Conservation (phyloP, 2,329 filamentous ascomycete genomes). For the Ciborinia camelliae region DNA sequence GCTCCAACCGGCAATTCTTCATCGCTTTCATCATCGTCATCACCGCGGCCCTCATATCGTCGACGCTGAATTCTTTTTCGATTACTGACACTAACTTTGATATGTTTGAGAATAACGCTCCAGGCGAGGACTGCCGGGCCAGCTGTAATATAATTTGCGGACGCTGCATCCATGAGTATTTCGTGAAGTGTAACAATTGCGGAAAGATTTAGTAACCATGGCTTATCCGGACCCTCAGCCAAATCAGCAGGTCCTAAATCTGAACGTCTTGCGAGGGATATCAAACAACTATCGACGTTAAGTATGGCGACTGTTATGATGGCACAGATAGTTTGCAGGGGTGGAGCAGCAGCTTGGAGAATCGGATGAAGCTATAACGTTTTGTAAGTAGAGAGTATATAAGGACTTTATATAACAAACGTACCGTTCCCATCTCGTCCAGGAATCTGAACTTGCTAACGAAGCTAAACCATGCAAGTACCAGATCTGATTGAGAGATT, state of each 20-base stretch:
- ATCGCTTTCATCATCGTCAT: conserved; percentile 44
- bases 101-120: conserved; percentile 69
- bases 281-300: conserved; percentile 44
- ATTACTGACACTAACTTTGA: conserved; percentile 39
- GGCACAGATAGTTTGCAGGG: conserved; percentile 66
- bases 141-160: conserved; percentile 56
- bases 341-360: conserved; percentile 46
- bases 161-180: conserved; percentile 59
- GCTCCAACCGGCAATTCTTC: conserved; percentile 41
- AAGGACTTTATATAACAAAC: conserved; percentile 14
- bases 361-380: conserved; percentile 27
- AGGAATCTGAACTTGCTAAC: conserved; percentile 65
- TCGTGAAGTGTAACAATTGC: conserved; percentile 71
- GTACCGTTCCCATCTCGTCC: conserved; percentile 55
- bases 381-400: conserved; percentile 15
- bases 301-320: conserved; percentile 70
- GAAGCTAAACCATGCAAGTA: conserved; percentile 72
- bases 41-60: conserved; percentile 10
- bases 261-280: conserved; percentile 36
- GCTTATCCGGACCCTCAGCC: conserved; percentile 41
- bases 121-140: conserved; percentile 77
- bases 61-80: conserved; percentile 15
- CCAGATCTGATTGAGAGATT: conserved; percentile 55
- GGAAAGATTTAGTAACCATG: conserved; percentile 67
- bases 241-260: conserved; percentile 33